A percentile compares a stretch with the other conserved stretches of the same genome.
phyloP scores from a whole-genome alignment of 2,329 filamentous ascomycete genomes.

The Epichloe sylvatica region DNA sequence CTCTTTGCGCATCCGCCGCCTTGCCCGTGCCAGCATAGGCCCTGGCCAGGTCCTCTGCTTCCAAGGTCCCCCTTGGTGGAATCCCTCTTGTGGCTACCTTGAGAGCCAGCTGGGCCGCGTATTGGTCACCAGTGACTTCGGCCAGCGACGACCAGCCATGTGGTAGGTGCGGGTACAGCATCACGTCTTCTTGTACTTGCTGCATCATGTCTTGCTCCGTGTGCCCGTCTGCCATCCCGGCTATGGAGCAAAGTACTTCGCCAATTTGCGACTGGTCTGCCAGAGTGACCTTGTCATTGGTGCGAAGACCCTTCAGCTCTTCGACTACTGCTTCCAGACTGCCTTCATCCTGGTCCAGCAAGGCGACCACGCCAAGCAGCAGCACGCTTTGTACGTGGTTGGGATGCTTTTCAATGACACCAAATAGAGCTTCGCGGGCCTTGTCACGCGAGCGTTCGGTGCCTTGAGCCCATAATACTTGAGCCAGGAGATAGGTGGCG shows the following conservation, averaged over 20 bases:
- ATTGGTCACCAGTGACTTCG: conserved; percentile 37
- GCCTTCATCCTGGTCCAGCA: conserved; percentile 67
- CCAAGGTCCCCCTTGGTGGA: conserved; percentile 56
- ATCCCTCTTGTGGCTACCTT: conserved; percentile 62
- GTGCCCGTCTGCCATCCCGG: conserved; percentile 38
- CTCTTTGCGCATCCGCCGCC: conserved; percentile 60
- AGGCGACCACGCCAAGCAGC: conserved; percentile 69
- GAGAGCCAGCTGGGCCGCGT: conserved; percentile 62
- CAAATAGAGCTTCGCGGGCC: conserved; percentile 68
- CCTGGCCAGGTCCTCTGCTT: conserved; percentile 53
- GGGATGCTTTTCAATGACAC: conserved; percentile 58
- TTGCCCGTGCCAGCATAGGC: conserved; percentile 63
- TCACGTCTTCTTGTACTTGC: conserved; percentile 61
- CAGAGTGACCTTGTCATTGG: conserved; percentile 46
- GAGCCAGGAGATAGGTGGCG: conserved; percentile 72
- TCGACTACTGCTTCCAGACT: conserved; percentile 66
- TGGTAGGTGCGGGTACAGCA: conserved; percentile 67
- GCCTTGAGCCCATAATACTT: conserved; percentile 87
- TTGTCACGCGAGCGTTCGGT: conserved; percentile 58
- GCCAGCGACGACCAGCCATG: conserved; percentile 71
- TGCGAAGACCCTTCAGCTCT: conserved; percentile 61
- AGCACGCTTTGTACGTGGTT: conserved; percentile 68
- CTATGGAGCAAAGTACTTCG: conserved; percentile 62
- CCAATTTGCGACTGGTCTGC: conserved; percentile 56
- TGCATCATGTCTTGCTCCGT: conserved; percentile 38